These are phyloP conservation scores for Chlorokybus atmophyticus DNA, from an alignment of 139 green algal species.

Conservation along the genomic window DNA sequence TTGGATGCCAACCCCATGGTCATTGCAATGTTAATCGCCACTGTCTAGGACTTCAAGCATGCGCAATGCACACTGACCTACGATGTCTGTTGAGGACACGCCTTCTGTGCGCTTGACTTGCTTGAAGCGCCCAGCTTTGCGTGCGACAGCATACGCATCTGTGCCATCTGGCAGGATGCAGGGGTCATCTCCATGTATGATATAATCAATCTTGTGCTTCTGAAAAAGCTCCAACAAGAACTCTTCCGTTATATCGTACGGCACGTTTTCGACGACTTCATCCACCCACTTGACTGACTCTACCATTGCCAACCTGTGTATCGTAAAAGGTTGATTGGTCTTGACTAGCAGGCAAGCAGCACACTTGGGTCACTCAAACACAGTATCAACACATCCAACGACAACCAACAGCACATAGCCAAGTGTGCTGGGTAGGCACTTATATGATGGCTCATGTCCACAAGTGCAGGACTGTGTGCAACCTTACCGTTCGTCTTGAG, in stretches of 20 bases:
- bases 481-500: constrained; percentile 66
- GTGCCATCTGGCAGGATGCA: constrained; percentile 94
- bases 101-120: constrained; percentile 94
- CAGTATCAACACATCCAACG: neutral
- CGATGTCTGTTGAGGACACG: constrained; percentile 95
- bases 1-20: too few relatives aligned
- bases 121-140: constrained; percentile 76
- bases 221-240: constrained; percentile 86
- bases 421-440: neutral
- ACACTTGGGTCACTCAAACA: neutral
- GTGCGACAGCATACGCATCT: constrained; percentile 90
- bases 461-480: neutral
- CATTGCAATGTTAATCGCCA: too few relatives aligned
- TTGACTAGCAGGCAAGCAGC: too few relatives aligned
- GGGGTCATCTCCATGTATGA: constrained; percentile 97
- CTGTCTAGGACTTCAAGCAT: too few relatives aligned
- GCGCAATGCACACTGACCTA: constrained; percentile 45
- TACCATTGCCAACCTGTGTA: constrained; percentile 54
- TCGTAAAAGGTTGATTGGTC: too few relatives aligned
- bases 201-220: constrained; percentile 90
- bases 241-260: constrained; percentile 82
- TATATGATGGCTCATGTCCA: neutral
- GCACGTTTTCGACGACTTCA: constrained; percentile 85
- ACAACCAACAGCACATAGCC: neutral
- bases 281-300: constrained; percentile 94